Percentiles rank a stretch among this genome's conserved stretches.
These are phyloP conservation scores for Cenchrus purpureus DNA, from an alignment of 176 grass and related monocot genomes.

Conservation along the genomic window DNA sequence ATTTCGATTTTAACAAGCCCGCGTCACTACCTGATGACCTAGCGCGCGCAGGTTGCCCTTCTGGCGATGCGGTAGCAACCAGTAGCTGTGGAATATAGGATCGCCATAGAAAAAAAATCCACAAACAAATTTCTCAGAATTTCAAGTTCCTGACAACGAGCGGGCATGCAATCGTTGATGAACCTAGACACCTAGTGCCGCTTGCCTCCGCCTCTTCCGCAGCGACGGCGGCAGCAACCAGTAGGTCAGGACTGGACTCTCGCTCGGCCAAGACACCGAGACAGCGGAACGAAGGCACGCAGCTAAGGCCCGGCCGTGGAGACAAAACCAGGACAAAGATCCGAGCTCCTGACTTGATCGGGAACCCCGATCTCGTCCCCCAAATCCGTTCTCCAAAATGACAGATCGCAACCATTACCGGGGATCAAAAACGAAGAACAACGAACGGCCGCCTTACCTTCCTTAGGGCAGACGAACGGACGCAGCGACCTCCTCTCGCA, in stretches of 20 bases:
- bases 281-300: too few relatives aligned
- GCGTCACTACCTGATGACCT: too few relatives aligned
- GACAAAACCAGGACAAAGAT: not conserved
- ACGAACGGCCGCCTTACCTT: not conserved
- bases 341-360: not conserved
- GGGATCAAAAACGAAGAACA: not conserved
- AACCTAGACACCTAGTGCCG: not conserved
- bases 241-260: not conserved
- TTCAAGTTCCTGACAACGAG: not conserved
- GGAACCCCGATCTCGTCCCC: not conserved
- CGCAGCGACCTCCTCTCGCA: not conserved
- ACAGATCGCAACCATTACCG: not conserved
- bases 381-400: not conserved
- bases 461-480: not conserved
- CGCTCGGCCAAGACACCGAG: too few relatives aligned
- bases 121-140: not conserved
- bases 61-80: too few relatives aligned
- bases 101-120: not conserved
- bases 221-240: not conserved
- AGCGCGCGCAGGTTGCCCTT: too few relatives aligned
- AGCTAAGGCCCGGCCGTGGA: too few relatives aligned
- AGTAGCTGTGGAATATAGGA: too few relatives aligned
- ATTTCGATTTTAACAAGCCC: too few relatives aligned
- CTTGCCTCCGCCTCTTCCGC: not conserved
- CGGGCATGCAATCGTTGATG: not conserved